Evolutionary conservation across 2,329 filamentous ascomycete genomes (phyloP), one percentile per base, ranked within the genome.

Genomic region (Mariannaea sp.): DNA sequence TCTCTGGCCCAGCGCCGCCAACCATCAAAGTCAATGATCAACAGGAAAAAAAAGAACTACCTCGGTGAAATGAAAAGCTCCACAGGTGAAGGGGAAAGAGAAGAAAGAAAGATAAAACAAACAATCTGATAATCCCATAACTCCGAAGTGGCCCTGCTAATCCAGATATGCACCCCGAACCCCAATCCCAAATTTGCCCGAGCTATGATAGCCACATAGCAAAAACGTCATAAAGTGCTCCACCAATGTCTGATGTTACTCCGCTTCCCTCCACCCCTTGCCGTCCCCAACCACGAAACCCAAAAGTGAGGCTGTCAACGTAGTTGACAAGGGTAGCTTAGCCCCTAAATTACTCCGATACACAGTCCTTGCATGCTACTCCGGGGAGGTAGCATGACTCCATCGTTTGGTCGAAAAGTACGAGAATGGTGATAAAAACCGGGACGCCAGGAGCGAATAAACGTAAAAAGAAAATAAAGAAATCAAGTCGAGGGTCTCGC

Each of bases 251-350:
- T 61, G 55, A 57, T 49, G 49, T n/a, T 65, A 65, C 62, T 65
- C 61, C 62, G 39, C 53, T n/a, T n/a, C n/a, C n/a, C n/a, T n/a
- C n/a, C n/a, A n/a, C n/a, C n/a, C n/a, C n/a, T n/a, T n/a, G n/a
- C n/a, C n/a, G n/a, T n/a, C n/a, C n/a, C n/a, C n/a, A n/a, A n/a
- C n/a, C n/a, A n/a, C 57, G 60, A 64, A 65, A 58, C 53, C 58
- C 49, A 56, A 49, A 62, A 61, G 52, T 60, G 61, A 65, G 61
- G 62, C 55, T 64, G 59, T 64, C 57, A 59, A 61, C 57, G 55
- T 54, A 40, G 61, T 49, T 49, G 57, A 59, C 57, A 53, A 47
- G 57, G 62, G 55, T 56, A 53, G 53, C 57, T 57, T 55, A 56
- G 51, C 53, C 7, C 50, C 33, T n/a, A 55, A 52, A 56, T 53